These are phyloP conservation scores for Alternaria arborescens DNA, from an alignment of 2,329 filamentous ascomycete genomes.

Conservation along the genomic window DNA sequence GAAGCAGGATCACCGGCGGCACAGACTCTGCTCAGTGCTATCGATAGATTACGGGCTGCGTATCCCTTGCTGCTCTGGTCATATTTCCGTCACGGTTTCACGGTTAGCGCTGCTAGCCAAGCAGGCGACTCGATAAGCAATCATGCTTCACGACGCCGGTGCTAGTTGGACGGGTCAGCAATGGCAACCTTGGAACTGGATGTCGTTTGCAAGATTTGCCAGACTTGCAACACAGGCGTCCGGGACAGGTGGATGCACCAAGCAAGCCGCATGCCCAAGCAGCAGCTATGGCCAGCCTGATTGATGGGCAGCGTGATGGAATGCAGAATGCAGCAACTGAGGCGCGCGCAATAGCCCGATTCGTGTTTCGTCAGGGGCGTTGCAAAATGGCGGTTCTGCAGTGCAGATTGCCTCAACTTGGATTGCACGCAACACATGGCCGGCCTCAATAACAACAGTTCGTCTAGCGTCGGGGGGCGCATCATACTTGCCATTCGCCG, in stretches of 20 bases:
- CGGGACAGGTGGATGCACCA: slow-evolving; percentile 25
- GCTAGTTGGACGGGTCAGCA: slow-evolving; percentile 27
- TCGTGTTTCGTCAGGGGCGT: slow-evolving; percentile 50
- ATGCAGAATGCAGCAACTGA: slow-evolving; percentile 22
- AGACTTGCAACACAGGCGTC: slow-evolving; percentile 27
- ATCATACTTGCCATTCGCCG: slow-evolving; percentile 36
- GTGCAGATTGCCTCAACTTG: slow-evolving; percentile 52
- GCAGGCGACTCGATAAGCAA: slow-evolving; percentile 44
- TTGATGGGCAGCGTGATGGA: slow-evolving; percentile 19
- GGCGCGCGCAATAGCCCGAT: slow-evolving; percentile 34
- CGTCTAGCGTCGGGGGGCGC: slow-evolving; percentile 32
- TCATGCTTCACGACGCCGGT: slow-evolving; percentile 25
- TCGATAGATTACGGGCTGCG: slow-evolving; percentile 33
- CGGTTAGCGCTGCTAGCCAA: slow-evolving; percentile 41
- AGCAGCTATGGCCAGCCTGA: slow-evolving; percentile 8
- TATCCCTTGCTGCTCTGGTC: slow-evolving; percentile 34
- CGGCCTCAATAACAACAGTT: slow-evolving; percentile 24
- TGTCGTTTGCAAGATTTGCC: slow-evolving; percentile 20
- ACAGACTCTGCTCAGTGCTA: slow-evolving; percentile 27
- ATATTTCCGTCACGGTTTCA: slow-evolving; percentile 41
- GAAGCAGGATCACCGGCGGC: slow-evolving; percentile 35
- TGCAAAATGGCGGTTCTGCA: slow-evolving; percentile 44
- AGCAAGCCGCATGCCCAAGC: slow-evolving; percentile 18
- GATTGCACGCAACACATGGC: slow-evolving; percentile 36
- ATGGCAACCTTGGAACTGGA: slow-evolving; percentile 21